Evolutionary conservation across 306 rosid genomes (phyloP), one percentile per base, ranked within the genome.

Genomic region (Cicer bijugum): DNA sequence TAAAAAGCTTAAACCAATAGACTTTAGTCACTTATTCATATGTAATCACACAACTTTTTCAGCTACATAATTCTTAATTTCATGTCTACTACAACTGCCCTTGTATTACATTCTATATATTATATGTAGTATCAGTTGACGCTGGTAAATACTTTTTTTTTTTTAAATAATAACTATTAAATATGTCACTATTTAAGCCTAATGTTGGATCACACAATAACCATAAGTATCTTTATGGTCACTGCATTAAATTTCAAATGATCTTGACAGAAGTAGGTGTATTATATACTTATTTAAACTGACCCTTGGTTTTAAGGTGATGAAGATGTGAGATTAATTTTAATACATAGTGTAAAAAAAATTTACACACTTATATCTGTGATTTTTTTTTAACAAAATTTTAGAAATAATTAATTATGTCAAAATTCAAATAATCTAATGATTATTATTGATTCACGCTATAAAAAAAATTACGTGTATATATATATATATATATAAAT

Each of bases 61-160:
- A 52, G 38, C 14, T 58, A 66, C 46, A 53, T 53, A 68, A 44
- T 67, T 65, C 57, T 52, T 58, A 58, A 44, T 5, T 74, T 62
- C 40, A 23, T 45, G 61, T 58, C 55, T 57, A 57, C 51, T 68
- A 6, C 42, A 43, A 16, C 39, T 43, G 53, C 71, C 15, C 38
- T 17, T 43, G 50, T 15, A 40, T 12, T 28, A 28, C 0, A 28
- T 28, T 28, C 2, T 28, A 28, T 28, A 28, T 28, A 3, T 28
- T 63, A 39, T 62, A 62, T 15, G 9, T 11, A 51, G 9, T 14
- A 9, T 15, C 1, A 2, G 8, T 51, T 51, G 23, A 51, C 56
- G 20, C 16, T 50, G 56, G 9, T n/a, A 3, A 23, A 48, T n/a
- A 4, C 53, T 4, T 12, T 4, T 12, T 5, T 48, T 48, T 6